A percentile compares a stretch with the other conserved stretches of the same genome.
phyloP scores from a whole-genome alignment of 1,284 basidiomycete genomes.

The Neonothopanus nambi region DNA sequence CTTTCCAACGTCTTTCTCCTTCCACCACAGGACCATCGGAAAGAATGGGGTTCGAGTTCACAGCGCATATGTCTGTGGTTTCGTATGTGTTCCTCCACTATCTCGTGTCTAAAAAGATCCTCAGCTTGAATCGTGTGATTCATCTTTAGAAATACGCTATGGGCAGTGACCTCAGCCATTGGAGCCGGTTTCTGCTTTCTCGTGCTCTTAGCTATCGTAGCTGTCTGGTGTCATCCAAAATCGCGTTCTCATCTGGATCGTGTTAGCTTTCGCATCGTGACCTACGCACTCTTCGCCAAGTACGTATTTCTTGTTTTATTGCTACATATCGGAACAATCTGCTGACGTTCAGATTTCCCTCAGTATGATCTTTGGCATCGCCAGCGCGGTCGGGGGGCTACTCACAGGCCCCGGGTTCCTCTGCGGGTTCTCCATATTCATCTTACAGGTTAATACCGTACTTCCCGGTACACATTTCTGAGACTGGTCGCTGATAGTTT shows the following conservation, averaged over 20 bases:
- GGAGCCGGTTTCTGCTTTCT: slow-evolving; percentile 23
- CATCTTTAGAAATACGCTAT: slow-evolving; percentile 18
- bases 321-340: not conserved
- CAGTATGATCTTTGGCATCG: slow-evolving; percentile 23
- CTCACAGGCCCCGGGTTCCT: slow-evolving; percentile 17
- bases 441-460: slow-evolving; percentile 17
- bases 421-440: slow-evolving; percentile 23
- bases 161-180: slow-evolving; percentile 22
- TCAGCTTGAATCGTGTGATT: slow-evolving; percentile 1
- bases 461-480: not conserved
- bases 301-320: slow-evolving; percentile 9
- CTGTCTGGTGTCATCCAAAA: slow-evolving; percentile 18
- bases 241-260: slow-evolving; percentile 21
- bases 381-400: slow-evolving; percentile 20
- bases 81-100: slow-evolving; percentile 14
- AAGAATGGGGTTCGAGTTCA: slow-evolving; percentile 14
- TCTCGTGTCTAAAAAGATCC: slow-evolving; percentile 1
- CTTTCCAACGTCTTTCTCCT: not conserved
- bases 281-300: slow-evolving; percentile 21
- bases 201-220: slow-evolving; percentile 19
- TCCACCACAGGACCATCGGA: too few relatives aligned
- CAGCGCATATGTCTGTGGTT: slow-evolving; percentile 14
- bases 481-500: not conserved
- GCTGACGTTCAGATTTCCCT: not conserved
- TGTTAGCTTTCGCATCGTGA: slow-evolving; percentile 22